Base-by-base conservation (phyloP, 441 rosid species). In the Raphanus hybrid region DNA sequence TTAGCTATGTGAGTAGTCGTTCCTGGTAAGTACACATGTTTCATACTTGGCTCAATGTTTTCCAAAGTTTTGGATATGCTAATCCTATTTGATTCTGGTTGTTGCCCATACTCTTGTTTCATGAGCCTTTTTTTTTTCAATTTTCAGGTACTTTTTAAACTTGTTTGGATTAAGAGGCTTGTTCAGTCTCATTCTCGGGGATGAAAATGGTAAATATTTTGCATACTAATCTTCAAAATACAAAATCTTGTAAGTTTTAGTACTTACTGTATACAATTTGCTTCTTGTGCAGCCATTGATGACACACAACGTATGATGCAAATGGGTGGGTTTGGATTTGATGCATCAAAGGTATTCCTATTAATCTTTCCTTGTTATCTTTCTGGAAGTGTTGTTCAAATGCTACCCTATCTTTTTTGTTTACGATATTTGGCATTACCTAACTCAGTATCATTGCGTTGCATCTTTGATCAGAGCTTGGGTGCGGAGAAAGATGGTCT, bases 221-320 rank as follows among this genome's bases (percentile, higher is more conserved):
- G 8, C 63, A 34, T 73, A 35, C 39, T 35, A 6, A 35, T 35
- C 39, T 29, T 29, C 32, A 29, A 29, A 29, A 29, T 29, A 29
- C 3, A 29, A 29, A 29, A 29, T 29, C 32, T 29, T 29, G 32
- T 29, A 29, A 29, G 32, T 29, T 29, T 29, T 29, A 5, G 32
- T 29, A 29, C 4, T 29, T 29, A 18, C 4, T 29, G 32, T 61
- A 41, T 29, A 50, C n/a, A n/a, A 10, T 37, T 59, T 74, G 75
- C 67, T 79, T 59, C 48, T 67, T 67, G 67, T 81, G 88, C 92
- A 92, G 97, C 97, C 69, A 85, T 78, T 63, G 98, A 94, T 73
- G 98, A 92, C 82, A 88, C 97, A 0, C 98, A 90, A 67, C 90
- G 96, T 6, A 94, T 94, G 98, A 94, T 94, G 98, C 98, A 94